Evolutionary conservation across 495 filamentous ascomycete species (phyloP), one percentile per base, ranked within the genome.

Genomic region (Daldinia decipiens): DNA sequence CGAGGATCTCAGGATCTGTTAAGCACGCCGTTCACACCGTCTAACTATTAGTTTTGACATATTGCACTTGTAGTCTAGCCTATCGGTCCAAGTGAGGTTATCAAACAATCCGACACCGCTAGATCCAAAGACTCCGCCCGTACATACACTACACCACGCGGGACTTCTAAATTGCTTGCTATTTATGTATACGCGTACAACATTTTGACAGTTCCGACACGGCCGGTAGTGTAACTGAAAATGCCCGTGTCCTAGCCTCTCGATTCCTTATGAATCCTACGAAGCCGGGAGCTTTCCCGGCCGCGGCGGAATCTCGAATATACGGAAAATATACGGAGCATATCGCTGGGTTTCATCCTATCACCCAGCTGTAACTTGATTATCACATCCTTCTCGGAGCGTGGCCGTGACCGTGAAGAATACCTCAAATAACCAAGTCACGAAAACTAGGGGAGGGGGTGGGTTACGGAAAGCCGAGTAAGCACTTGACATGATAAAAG

Each of bases 1-100:
- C 65, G 70, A 62, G 60, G 70, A 68, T 64, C 59, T 68, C 56
- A 31, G 68, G 61, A 67, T 67, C 64, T 65, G 68, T 72, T 43
- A 34, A 62, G 26, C 60, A 72, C 69, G 59, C 59, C 69, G 64
- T 55, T 47, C 55, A 27, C 26, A 2, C 21, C 21, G 21, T 24
- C 2, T 24, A 50, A 64, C 21, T 8, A 38, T 45, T 64, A 64
- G 63, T 36, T 50, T 57, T 26, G 12, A 31, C 13, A 53, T 31
- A 53, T 27, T 53, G 50, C 50, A 53, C 50, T 29, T 53, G 15
- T 53, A 13, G 26, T 36, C 26, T 55, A 19, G 52, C 32, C 32
- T 19, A 17, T 55, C 52, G n/a, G 15, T 4, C 54, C 31, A 38
- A 57, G 34, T 21, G 11, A 61, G 12, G 21, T 45, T 62, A 62